Conservation (phyloP, 495 filamentous ascomycete species). For the Talaromyces stipitatus region DNA sequence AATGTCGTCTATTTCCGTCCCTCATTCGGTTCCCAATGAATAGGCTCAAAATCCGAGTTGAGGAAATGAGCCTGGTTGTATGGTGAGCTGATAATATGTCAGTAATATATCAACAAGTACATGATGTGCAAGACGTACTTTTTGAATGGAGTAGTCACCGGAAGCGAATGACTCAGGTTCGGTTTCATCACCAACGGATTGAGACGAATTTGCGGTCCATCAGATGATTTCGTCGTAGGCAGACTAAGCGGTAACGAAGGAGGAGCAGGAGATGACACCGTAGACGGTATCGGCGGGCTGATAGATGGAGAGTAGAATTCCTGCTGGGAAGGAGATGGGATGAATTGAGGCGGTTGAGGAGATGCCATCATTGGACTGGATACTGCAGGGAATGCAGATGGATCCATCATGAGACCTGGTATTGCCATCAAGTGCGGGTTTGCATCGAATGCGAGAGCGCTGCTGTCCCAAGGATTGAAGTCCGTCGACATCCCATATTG, state of each 20-base stretch:
- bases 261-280: constrained; percentile 10
- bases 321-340: constrained; percentile 25
- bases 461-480: constrained; percentile 33
- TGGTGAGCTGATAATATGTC: constrained; percentile 53
- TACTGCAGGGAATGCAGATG: constrained; percentile 24
- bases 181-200: constrained; percentile 43
- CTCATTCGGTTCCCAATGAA: constrained; percentile 37
- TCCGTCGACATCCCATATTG: constrained; percentile 38
- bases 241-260: constrained; percentile 31
- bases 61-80: constrained; percentile 81
- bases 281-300: constrained; percentile 1
- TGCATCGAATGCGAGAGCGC: constrained; percentile 40
- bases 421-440: constrained; percentile 46
- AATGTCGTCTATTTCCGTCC: constrained; percentile 17
- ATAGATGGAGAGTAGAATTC: constrained; percentile 9
- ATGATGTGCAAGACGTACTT: constrained; percentile 26
- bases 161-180: constrained; percentile 35
- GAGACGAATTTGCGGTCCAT: constrained; percentile 37
- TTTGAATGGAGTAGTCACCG: constrained; percentile 38
- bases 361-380: constrained; percentile 39
- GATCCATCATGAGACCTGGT: constrained; percentile 37
- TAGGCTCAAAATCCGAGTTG: constrained; percentile 76
- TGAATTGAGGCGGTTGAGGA: constrained; percentile 20
- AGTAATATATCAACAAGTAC: constrained; percentile 31
- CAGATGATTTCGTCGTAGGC: constrained; percentile 28